Percentiles rank a stretch among this genome's conserved stretches.
Conservation (phyloP, 140 eudicot genomes). For the Cichorium intybus region DNA sequence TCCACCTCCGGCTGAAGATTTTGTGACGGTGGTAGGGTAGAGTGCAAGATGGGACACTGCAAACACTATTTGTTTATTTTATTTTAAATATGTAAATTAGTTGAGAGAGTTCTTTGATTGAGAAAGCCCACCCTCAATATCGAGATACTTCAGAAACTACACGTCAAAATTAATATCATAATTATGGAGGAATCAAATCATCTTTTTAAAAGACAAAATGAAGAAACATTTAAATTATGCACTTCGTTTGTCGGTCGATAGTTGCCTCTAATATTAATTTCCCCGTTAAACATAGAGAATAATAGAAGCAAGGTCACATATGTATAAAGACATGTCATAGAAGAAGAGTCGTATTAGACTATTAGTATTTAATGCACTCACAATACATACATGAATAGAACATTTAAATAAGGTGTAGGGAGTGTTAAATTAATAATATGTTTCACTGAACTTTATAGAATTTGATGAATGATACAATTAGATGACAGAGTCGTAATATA, state of each 20-base stretch:
- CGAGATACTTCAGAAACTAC: neutral
- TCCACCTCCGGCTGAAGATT: constrained; percentile 19
- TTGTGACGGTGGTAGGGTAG: constrained; percentile 37
- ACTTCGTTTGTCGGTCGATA: neutral
- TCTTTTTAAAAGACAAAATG: neutral
- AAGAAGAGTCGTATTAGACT: no score
- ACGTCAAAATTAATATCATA: neutral
- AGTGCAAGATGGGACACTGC: constrained; percentile 34
- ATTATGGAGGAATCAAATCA: neutral
- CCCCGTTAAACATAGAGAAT: neutral
- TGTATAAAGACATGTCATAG: neutral
- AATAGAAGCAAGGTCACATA: neutral
- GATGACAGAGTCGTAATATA: no score
- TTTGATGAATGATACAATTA: no score
- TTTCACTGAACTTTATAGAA: no score
- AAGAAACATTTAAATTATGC: neutral
- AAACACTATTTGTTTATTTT: constrained; percentile 20
- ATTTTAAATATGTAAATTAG: constrained; percentile 11
- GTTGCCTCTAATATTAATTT: neutral
- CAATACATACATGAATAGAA: no score
- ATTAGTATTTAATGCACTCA: no score
- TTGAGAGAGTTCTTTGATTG: constrained; percentile 25
- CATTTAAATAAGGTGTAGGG: no score
- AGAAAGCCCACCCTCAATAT: constrained; percentile 24
- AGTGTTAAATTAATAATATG: no score